Base-by-base conservation (phyloP, 2,329 filamentous ascomycete genomes). In the Didymella lethalis region DNA sequence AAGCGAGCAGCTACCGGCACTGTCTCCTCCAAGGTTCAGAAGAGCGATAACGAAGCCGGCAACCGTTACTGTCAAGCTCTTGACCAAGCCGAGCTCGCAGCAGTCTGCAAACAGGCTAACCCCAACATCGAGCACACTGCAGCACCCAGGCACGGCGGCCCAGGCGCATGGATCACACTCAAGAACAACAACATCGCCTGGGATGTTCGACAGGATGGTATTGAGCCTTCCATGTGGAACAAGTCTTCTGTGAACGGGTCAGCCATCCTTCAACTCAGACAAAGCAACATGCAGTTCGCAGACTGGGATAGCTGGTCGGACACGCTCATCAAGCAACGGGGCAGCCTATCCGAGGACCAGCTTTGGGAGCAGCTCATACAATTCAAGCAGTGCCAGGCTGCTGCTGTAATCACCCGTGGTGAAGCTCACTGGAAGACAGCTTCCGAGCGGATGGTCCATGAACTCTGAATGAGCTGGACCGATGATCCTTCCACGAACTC, bases 101-200 rank as follows among this genome's bases (percentile, higher is more conserved):
- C 43, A 12, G 55, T 36, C 3, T 44, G 48, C 20, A 48, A 46
- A 11, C 25, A 49, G 23, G 41, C 48, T 43, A 68, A 68, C 32
- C 54, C 60, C 14, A 38, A 60, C 32, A 48, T 68, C 10, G 50
- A 62, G 14, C 38, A 46, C 12, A 55, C 54, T 8, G 65, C 64
- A 11, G 48, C 58, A 25, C 48, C 57, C 16, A 41, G 56, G 16
- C 32, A 51, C 29, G 52, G 57, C 20, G 38, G 55, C 11, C 47
- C 49, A 28, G 52, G 32, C n/a, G 62, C 63, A 14, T 69, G 67
- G 64, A 58, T 46, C 3, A 41, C 47, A 3, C 61, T 70, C 18
- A 69, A 69, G 31, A 44, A 44, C 26, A 69, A 71, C 59, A 71
- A 71, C 48, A 59, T 66, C 43, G 61, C 59, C 20, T 38, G 53